Percentiles rank a stretch among this genome's conserved stretches.
phyloP scores from a whole-genome alignment of 129 eudicot genomes.

The Mikania micrantha region DNA sequence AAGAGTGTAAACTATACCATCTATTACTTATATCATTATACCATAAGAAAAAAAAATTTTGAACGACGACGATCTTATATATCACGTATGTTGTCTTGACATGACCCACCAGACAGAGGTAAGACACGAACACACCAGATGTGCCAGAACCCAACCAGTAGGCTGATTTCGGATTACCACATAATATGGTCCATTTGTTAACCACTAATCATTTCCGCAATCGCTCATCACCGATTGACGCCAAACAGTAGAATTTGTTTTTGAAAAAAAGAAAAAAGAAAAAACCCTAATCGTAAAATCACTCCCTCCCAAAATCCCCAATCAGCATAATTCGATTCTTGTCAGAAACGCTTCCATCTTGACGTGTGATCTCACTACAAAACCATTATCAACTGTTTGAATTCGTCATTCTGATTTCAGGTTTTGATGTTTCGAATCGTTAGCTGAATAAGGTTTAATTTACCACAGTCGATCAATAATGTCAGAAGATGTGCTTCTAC shows the following conservation, averaged over 20 bases:
- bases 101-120: no score
- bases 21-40: no score
- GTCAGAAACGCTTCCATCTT: constrained; percentile 21
- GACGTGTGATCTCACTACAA: constrained; percentile 3
- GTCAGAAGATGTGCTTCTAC: constrained; percentile 84
- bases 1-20: no score
- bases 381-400: constrained; percentile 1
- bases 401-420: not conserved
- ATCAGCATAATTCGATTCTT: constrained; percentile 15
- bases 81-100: no score
- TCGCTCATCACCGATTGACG: constrained; percentile 2
- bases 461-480: constrained; percentile 30
- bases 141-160: no score
- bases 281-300: constrained; percentile 21
- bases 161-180: no score
- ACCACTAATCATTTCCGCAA: constrained; percentile 5
- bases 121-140: no score
- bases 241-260: not conserved
- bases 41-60: no score
- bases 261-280: no score
- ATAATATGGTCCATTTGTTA: no score
- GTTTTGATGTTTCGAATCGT: not conserved
- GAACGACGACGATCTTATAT: no score
- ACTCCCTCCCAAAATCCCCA: no score
- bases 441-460: not conserved